These are phyloP conservation scores for Saccharata proteae DNA, from an alignment of 2,329 filamentous ascomycete genomes.

Conservation along the genomic window DNA sequence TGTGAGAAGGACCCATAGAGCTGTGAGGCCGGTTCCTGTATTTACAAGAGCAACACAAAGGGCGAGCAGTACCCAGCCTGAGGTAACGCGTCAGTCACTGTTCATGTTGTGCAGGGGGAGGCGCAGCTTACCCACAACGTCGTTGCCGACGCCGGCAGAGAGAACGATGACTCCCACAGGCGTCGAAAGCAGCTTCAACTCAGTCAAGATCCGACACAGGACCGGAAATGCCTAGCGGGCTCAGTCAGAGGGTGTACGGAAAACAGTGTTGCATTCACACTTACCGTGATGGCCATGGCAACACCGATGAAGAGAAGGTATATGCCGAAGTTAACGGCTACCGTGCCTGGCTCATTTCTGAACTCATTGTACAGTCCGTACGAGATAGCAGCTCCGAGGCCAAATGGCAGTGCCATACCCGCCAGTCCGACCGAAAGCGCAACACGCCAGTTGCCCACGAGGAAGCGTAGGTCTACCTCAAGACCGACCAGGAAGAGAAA, in stretches of 20 bases:
- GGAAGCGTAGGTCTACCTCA: conserved; percentile 70
- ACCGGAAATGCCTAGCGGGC: conserved; percentile 59
- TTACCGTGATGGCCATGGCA: conserved; percentile 78
- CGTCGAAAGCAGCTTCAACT: conserved; percentile 73
- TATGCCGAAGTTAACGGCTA: conserved; percentile 48
- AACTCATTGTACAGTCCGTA: conserved; percentile 73
- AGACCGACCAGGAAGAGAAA: conserved; percentile 83
- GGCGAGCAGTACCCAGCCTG: conserved; percentile 76
- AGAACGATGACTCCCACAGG: conserved; percentile 79
- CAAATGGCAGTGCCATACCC: conserved; percentile 76
- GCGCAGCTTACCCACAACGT: conserved; percentile 49
- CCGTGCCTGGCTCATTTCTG: conserved; percentile 40
- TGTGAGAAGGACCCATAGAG: conserved; percentile 72
- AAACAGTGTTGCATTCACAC: conserved; percentile 12
- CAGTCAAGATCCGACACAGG: conserved; percentile 83
- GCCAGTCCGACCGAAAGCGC: conserved; percentile 65
- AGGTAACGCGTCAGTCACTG: neutral
- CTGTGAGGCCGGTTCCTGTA: conserved; percentile 66
- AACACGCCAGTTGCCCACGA: conserved; percentile 68
- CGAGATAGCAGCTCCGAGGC: conserved; percentile 65
- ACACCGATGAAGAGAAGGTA: conserved; percentile 79
- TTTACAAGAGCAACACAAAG: conserved; percentile 91
- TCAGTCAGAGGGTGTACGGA: conserved; percentile 9
- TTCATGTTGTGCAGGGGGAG: neutral
- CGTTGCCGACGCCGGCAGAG: conserved; percentile 85